Evolutionary conservation across 768 basidiomycete genomes (phyloP).

Genomic region (Guyanaporus albipodus): DNA sequence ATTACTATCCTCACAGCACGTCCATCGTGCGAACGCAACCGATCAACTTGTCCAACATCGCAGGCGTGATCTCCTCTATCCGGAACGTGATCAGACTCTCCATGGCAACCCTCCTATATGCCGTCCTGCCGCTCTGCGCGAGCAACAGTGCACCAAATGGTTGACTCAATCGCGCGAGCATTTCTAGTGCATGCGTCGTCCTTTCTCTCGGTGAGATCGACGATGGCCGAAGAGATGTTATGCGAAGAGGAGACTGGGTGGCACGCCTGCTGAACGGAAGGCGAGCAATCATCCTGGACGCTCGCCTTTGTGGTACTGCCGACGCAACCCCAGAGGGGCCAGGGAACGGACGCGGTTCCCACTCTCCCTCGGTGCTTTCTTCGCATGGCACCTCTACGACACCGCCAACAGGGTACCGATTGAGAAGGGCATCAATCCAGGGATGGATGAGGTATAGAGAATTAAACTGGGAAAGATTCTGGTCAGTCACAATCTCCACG

Average conservation of each 20-base stretch:
- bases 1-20: not conserved
- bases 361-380: not conserved
- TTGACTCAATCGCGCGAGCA: not conserved
- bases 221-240: not conserved
- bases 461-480: not conserved
- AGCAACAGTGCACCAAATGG: constrained; percentile 1
- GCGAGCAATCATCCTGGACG: no score
- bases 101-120: not conserved
- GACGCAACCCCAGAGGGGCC: no score
- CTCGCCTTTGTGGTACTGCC: no score
- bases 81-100: not conserved
- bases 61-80: not conserved
- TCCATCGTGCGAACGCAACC: not conserved
- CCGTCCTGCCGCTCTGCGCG: not conserved
- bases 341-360: not conserved
- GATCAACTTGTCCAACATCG: not conserved
- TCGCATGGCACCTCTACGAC: not conserved
- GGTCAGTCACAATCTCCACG: not conserved
- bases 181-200: not conserved
- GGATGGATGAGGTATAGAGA: not conserved
- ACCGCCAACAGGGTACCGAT: not conserved
- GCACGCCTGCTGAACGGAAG: no score
- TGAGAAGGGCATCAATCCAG: not conserved
- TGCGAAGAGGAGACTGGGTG: not conserved
- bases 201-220: not conserved